Base-by-base conservation (phyloP, 2,329 filamentous ascomycete genomes). In the Fusarium caatingaense region DNA sequence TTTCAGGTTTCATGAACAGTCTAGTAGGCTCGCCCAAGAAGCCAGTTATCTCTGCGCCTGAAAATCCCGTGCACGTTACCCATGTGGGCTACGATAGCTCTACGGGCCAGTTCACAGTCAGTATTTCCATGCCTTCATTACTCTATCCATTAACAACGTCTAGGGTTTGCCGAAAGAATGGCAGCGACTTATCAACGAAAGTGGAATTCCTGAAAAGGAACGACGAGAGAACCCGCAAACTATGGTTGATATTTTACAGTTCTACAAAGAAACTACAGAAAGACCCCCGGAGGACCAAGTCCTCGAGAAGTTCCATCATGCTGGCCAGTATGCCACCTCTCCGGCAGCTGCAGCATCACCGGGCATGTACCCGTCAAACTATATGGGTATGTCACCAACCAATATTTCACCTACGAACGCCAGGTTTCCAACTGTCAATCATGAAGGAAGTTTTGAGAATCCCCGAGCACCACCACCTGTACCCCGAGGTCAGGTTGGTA, bases 21-120 rank as follows among this genome's bases (percentile, higher is more conserved):
- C 78, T 91, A 65, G 90, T 97, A 63, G 92, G 93, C 71, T 95
- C 94, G 37, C 94, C 93, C 56, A 93, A 94, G 80, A 93, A 94
- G 71, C 93, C 96, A 48, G 89, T 95, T 80, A 99, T 99, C 76
- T 98, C 96, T n/a, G 93, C 94, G 40, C 96, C 96, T 57, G 94
- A 97, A 81, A 98, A 99, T 76, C 96, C 96, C 50, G 94, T 98
- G 64, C 96, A 98, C 82, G 93, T 99, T 75, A 98, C 95, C 60
- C 96, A 99, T 81, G 96, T 99, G 72, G 95, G 95, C 74, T 98
- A 97, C 80, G 95, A 99, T 81, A 97, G 96, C 82, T 88, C 93
- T 76, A 98, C 96, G 6, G 96, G 96, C 72, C 93, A 97, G 82
- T 99, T 97, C 80, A 98, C 95, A 61, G 94, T 97, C 86, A 77